These are phyloP conservation scores for Quercus wislizeni DNA, from an alignment of 306 rosid genomes.

Conservation along the genomic window DNA sequence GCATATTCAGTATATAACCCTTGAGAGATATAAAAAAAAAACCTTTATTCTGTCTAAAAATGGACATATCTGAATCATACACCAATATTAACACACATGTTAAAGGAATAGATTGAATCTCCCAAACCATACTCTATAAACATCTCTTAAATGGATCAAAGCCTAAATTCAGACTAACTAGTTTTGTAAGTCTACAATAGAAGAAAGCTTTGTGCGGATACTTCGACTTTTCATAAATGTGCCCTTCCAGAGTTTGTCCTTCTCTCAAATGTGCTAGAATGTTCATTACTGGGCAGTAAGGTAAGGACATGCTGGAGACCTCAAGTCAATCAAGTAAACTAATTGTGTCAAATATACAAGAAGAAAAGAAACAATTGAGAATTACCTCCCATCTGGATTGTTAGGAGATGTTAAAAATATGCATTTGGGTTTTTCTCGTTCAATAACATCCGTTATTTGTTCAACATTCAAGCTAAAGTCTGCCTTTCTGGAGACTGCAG, in stretches of 20 bases:
- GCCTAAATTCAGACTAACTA: not conserved
- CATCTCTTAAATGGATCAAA: not conserved
- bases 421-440: constrained; percentile 86
- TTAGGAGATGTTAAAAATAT: constrained; percentile 96
- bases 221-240: not conserved
- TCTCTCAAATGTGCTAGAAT: not conserved
- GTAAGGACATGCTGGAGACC: not conserved
- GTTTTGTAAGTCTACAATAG: not conserved
- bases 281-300: not conserved
- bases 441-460: constrained; percentile 48
- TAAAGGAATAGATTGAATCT: not conserved
- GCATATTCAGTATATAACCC: not conserved
- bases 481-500: constrained; percentile 74
- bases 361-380: constrained; percentile 12
- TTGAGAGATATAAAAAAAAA: not conserved
- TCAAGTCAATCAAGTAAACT: not conserved
- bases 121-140: not conserved
- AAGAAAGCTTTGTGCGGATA: not conserved
- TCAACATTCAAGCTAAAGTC: constrained; percentile 84
- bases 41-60: not conserved
- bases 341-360: not conserved
- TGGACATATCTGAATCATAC: not conserved
- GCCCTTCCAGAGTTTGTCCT: not conserved
- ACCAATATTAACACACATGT: not conserved
- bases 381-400: constrained; percentile 96